These are phyloP conservation scores for Aspergillus sclerotialis DNA, from an alignment of 2,329 filamentous ascomycete genomes.

Conservation along the genomic window DNA sequence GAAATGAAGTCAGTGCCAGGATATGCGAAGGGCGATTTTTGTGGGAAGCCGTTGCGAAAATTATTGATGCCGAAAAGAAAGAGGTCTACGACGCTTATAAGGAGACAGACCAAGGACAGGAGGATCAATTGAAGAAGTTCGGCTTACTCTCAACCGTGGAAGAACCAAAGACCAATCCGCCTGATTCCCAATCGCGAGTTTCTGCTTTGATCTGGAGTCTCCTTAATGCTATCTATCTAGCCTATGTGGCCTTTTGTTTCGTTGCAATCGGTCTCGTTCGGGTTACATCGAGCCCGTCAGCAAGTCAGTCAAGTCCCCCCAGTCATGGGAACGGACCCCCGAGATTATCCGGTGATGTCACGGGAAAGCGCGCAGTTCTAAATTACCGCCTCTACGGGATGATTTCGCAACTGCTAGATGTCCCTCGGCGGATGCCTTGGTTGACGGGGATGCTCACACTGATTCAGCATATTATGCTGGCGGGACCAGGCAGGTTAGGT, in stretches of 20 bases:
- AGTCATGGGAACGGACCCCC: conserved; percentile 21
- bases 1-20: conserved; percentile 71
- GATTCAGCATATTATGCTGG: conserved; percentile 64
- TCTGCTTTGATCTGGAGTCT: conserved; percentile 44
- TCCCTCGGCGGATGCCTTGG: conserved; percentile 85
- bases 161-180: conserved; percentile 18
- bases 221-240: conserved; percentile 45
- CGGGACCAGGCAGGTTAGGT: conserved; percentile 69
- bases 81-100: conserved; percentile 6
- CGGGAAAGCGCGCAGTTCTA: conserved; percentile 55
- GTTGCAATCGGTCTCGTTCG: conserved; percentile 58
- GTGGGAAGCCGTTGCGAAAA: conserved; percentile 74
- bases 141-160: conserved; percentile 44
- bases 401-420: conserved; percentile 63
- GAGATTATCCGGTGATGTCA: conserved; percentile 21
- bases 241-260: conserved; percentile 59
- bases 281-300: conserved; percentile 59
- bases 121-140: conserved; percentile 49
- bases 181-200: conserved; percentile 25
- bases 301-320: conserved; percentile 19
- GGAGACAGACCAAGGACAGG: conserved; percentile 23
- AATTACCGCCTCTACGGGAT: conserved; percentile 73
- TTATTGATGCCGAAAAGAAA: conserved; percentile 44
- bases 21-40: conserved; percentile 82
- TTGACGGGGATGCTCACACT: conserved; percentile 68